Percentiles rank a stretch among this genome's conserved stretches.
phyloP scores from a whole-genome alignment of 2,329 filamentous ascomycete species.

The Coniochaeta sp. region DNA sequence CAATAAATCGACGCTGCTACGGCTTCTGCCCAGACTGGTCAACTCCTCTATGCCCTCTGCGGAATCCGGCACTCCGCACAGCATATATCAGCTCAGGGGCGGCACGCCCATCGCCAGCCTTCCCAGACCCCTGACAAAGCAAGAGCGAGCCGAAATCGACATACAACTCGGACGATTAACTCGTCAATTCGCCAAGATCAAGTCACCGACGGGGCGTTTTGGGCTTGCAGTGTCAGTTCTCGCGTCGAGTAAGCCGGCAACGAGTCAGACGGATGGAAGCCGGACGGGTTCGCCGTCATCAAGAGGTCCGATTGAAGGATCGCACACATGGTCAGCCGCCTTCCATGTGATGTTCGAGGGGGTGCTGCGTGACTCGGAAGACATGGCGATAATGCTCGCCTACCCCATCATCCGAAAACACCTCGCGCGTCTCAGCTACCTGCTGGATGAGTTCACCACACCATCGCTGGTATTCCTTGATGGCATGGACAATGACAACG shows the following conservation, averaged over 20 bases:
- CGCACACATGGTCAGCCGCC: conserved; percentile 44
- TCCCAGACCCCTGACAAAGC: conserved; percentile 20
- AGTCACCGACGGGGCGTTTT: conserved; percentile 40
- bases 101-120: conserved; percentile 32
- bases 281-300: not conserved
- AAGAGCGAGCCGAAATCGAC: conserved; percentile 31
- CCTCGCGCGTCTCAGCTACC: conserved; percentile 38
- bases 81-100: conserved; percentile 29
- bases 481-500: conserved; percentile 40
- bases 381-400: conserved; percentile 49
- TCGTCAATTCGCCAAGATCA: conserved; percentile 33
- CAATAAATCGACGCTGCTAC: conserved; percentile 15
- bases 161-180: conserved; percentile 40
- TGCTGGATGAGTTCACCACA: conserved; percentile 44
- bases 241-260: conserved; percentile 7
- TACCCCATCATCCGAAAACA: conserved; percentile 48
- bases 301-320: conserved; percentile 14
- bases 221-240: conserved; percentile 35
- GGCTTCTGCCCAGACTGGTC: conserved; percentile 32
- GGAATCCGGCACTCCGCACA: conserved; percentile 30
- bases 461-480: conserved; percentile 50
- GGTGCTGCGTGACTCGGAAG: conserved; percentile 52
- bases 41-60: conserved; percentile 24
- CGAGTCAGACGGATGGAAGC: not conserved
- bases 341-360: conserved; percentile 51